Evolutionary conservation across 768 basidiomycete species (phyloP).

Genomic region (Leucosporidium scottii): DNA sequence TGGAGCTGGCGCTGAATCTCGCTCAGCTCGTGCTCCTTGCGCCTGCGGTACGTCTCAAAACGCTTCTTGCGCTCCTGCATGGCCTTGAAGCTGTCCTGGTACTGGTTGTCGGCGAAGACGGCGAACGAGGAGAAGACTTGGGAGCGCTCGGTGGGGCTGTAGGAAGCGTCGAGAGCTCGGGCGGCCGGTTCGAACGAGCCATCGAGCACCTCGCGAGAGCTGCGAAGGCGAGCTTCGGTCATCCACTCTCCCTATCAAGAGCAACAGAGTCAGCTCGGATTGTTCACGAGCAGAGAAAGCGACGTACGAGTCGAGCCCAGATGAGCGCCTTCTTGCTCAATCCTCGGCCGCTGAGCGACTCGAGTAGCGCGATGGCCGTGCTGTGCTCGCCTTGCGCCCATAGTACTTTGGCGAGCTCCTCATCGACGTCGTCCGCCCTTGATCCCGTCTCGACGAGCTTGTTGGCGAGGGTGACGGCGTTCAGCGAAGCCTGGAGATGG

Average conservation of each 20-base stretch:
- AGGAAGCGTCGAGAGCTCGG: conserved; percentile 36
- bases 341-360: background rate
- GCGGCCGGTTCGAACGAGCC: conserved; percentile 66
- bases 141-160: conserved; percentile 14
- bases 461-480: conserved; percentile 65
- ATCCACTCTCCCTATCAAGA: conserved; percentile 77
- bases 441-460: conserved; percentile 18
- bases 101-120: conserved; percentile 81
- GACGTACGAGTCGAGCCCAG: conserved; percentile 60
- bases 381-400: conserved; percentile 83
- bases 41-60: conserved; percentile 63
- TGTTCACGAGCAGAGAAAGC: background rate
- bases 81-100: conserved; percentile 60
- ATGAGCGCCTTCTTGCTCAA: conserved; percentile 17
- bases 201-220: conserved; percentile 61
- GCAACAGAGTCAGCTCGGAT: background rate
- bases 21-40: conserved; percentile 65
- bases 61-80: conserved; percentile 55
- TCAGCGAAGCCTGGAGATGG: conserved; percentile 74
- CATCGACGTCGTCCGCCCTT: conserved; percentile 49
- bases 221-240: conserved; percentile 73
- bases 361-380: conserved; percentile 66
- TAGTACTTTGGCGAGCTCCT: conserved; percentile 82
- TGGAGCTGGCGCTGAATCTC: conserved; percentile 37
- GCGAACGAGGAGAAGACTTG: conserved; percentile 74